These are phyloP conservation scores for Pelargonium fulgidum DNA, from an alignment of 441 rosid genomes.

Conservation along the genomic window DNA sequence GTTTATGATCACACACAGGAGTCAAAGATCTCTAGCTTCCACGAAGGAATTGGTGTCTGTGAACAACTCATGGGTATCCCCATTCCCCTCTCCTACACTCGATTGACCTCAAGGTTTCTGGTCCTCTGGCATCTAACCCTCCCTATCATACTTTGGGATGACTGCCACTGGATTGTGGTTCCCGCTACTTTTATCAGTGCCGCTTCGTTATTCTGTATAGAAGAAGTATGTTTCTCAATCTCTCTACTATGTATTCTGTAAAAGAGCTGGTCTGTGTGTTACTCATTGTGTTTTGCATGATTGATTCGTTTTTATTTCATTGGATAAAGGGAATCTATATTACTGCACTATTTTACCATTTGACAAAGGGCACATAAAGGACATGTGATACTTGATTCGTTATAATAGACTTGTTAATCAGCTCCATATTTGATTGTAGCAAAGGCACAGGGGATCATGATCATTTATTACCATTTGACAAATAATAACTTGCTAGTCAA, in stretches of 20 bases:
- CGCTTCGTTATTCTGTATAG: conserved; percentile 90
- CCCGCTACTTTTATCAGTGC: conserved; percentile 95
- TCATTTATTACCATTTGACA: not conserved
- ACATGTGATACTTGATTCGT: too few species aligned
- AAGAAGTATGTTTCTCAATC: conserved; percentile 49
- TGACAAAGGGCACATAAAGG: too few species aligned
- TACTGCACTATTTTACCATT: too few species aligned
- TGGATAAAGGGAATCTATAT: too few species aligned
- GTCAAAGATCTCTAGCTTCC: conserved; percentile 60
- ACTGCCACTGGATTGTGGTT: conserved; percentile 93
- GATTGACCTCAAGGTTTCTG: conserved; percentile 86
- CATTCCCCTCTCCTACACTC: conserved; percentile 83
- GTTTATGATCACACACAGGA: conserved; percentile 36
- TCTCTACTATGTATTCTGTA: not conserved
- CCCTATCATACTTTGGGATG: conserved; percentile 92
- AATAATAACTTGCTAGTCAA: not conserved
- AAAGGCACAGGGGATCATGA: too few species aligned
- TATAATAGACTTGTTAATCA: too few species aligned
- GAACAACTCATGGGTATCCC: conserved; percentile 81
- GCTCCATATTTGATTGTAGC: too few species aligned
- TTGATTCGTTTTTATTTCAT: too few species aligned
- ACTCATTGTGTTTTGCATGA: too few species aligned
- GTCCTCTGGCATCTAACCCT: conserved; percentile 94
- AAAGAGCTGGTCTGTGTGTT: too few species aligned
- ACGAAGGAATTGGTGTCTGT: conserved; percentile 77